A percentile compares a stretch with the other conserved stretches of the same genome.
phyloP scores from a whole-genome alignment of 768 basidiomycete species.

The Russula lepida region DNA sequence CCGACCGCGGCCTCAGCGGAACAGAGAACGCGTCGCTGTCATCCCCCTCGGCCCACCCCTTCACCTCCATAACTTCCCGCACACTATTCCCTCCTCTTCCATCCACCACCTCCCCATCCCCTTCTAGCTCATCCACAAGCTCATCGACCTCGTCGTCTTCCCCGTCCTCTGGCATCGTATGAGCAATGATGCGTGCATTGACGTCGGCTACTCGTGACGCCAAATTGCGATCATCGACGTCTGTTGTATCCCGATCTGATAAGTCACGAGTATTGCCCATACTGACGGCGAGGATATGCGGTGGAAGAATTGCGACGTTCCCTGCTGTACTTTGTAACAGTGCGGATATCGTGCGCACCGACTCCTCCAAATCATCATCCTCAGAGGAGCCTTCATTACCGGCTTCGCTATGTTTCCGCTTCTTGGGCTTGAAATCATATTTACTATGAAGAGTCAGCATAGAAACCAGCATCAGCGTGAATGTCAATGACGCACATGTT shows the following conservation, averaged over 20 bases:
- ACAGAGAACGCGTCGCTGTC: constrained; percentile 58
- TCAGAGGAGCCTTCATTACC: constrained; percentile 32
- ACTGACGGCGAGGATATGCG: not conserved
- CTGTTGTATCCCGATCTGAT: constrained; percentile 4
- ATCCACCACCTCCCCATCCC: constrained; percentile 27
- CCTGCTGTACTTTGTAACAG: constrained; percentile 45
- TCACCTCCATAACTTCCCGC: not conserved
- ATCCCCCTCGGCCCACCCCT: constrained; percentile 43
- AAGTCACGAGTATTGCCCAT: constrained; percentile 12
- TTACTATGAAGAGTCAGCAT: constrained; percentile 37
- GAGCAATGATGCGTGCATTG: constrained; percentile 67
- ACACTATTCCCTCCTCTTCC: constrained; percentile 5
- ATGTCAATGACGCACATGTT: constrained; percentile 48
- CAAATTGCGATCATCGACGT: constrained; percentile 25
- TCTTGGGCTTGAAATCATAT: constrained; percentile 74
- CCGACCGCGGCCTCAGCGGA: constrained; percentile 61
- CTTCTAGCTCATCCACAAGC: constrained; percentile 25
- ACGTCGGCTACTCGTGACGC: constrained; percentile 67
- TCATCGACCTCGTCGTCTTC: constrained; percentile 36
- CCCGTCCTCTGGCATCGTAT: constrained; percentile 58
- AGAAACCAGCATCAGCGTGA: not conserved
- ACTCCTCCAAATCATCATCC: constrained; percentile 60
- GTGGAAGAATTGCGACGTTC: constrained; percentile 11
- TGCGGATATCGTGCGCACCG: constrained; percentile 67
- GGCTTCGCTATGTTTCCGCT: constrained; percentile 38